Base-by-base conservation (phyloP, 441 rosid genomes). In the Gossypium gossypioides region DNA sequence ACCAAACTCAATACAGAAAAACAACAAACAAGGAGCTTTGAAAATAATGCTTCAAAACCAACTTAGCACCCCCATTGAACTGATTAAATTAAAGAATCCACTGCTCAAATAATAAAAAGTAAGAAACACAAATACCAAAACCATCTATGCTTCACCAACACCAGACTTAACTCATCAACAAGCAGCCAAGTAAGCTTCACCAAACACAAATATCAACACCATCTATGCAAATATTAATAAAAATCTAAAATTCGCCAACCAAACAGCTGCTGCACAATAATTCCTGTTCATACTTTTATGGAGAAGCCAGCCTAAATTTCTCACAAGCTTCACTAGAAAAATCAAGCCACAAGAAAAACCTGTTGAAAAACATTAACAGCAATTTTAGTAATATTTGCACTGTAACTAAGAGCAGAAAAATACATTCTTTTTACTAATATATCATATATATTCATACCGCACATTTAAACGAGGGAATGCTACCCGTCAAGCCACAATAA, bases 401-500 rank as follows among this genome's bases (percentile, higher is more conserved):
- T 2, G 6, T 24, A 1, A 51, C 37, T 25, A 13, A 58, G 61
- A 37, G 9, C 13, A 24, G 27, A 12, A 24, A 10, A 4, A 19
- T 16, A 15, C 19, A 21, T 7, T 54, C 21, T 3, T 18, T 16
- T 54, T 52, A 18, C 6, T 1, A 6, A 52, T 15, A 52, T 18
- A 16, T 16, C 44, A 54, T 54, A 18, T 27, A 15, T 25, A 55
- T 21, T 58, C 84, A 68, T 86, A 89, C 90, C 91, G 74, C 85
- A 84, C 77, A 77, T 74, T 74, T 69, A 82, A 81, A 87, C 83
- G 80, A 75, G 77, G 77, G 74, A 81, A 73, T 79, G 77, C 86
- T 82, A 87, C 94, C 91, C 73, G 76, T 76, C 93, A 86, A 80
- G 84, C 90, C 81, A 76, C 94, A 79, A 74, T 67, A 46, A 66